Evolutionary conservation across 2,329 filamentous ascomycete species (phyloP).

Genomic region (Alternaria consortialis): DNA sequence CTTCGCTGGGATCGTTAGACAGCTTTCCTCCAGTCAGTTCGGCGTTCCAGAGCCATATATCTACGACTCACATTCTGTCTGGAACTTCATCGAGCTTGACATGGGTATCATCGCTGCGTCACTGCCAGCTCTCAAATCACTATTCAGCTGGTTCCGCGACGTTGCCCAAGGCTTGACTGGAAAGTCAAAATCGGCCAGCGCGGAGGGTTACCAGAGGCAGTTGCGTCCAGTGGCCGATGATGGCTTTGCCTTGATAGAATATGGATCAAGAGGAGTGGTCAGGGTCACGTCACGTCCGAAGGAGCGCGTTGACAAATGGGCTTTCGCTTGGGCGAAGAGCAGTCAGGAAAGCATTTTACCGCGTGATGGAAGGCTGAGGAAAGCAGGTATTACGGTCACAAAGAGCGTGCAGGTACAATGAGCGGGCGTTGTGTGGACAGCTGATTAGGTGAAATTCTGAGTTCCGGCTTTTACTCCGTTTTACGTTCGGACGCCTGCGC

Average conservation of each 20-base stretch:
- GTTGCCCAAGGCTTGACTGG: slow-evolving; percentile 16
- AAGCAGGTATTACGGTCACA: not conserved
- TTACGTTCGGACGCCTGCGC: too few relatives aligned
- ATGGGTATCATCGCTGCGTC: slow-evolving; percentile 57
- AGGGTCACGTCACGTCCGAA: not conserved
- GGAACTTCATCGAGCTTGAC: slow-evolving; percentile 57
- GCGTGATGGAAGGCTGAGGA: not conserved
- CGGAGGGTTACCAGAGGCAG: not conserved
- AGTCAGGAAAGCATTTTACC: not conserved
- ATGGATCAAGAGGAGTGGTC: not conserved
- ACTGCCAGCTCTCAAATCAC: slow-evolving; percentile 52
- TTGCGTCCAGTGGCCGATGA: not conserved
- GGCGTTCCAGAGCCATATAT: slow-evolving; percentile 49
- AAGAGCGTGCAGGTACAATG: not conserved
- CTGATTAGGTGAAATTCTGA: too few relatives aligned
- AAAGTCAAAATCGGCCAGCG: not conserved
- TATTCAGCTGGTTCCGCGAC: slow-evolving; percentile 36
- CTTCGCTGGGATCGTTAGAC: slow-evolving; percentile 56
- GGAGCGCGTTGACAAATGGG: not conserved
- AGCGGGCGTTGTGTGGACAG: not conserved
- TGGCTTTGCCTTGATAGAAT: not conserved
- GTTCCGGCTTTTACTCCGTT: too few relatives aligned
- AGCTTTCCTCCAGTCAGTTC: slow-evolving; percentile 51
- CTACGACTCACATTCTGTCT: slow-evolving; percentile 55
- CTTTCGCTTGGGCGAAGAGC: not conserved